These are phyloP conservation scores for Eutypa lata DNA, from an alignment of 2,329 filamentous ascomycete species.

Conservation along the genomic window DNA sequence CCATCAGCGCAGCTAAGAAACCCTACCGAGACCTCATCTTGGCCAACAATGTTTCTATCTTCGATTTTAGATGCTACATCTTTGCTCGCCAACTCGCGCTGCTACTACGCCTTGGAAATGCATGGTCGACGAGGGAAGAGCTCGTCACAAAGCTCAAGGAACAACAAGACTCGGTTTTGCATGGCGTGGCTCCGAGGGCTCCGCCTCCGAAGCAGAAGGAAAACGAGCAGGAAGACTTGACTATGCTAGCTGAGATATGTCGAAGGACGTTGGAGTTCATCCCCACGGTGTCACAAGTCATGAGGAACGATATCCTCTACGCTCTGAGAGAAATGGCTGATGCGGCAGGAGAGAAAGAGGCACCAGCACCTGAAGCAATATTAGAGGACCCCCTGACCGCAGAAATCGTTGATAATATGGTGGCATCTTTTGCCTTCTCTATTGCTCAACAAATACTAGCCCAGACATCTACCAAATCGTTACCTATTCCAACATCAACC, in stretches of 20 bases:
- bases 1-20: constrained; percentile 65
- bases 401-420: constrained; percentile 67
- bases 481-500: constrained; percentile 63
- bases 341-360: constrained; percentile 25
- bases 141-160: constrained; percentile 60
- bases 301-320: constrained; percentile 73
- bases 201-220: constrained; percentile 49
- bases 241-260: constrained; percentile 82
- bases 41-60: constrained; percentile 90
- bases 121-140: constrained; percentile 60
- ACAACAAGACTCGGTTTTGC: constrained; percentile 56
- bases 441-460: constrained; percentile 73
- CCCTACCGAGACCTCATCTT: constrained; percentile 89
- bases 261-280: constrained; percentile 81
- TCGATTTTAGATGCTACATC: constrained; percentile 92
- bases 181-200: constrained; percentile 53
- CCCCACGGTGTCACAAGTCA: constrained; percentile 71
- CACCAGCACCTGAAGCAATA: constrained; percentile 3
- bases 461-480: constrained; percentile 67
- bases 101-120: constrained; percentile 78
- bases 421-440: constrained; percentile 75
- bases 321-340: constrained; percentile 47
- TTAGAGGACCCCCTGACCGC: constrained; percentile 36
- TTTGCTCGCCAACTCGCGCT: constrained; percentile 86
- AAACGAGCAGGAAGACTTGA: constrained; percentile 67